Base-by-base conservation (phyloP, 1,284 basidiomycete species). In the Lentinula novae-zelandiae region DNA sequence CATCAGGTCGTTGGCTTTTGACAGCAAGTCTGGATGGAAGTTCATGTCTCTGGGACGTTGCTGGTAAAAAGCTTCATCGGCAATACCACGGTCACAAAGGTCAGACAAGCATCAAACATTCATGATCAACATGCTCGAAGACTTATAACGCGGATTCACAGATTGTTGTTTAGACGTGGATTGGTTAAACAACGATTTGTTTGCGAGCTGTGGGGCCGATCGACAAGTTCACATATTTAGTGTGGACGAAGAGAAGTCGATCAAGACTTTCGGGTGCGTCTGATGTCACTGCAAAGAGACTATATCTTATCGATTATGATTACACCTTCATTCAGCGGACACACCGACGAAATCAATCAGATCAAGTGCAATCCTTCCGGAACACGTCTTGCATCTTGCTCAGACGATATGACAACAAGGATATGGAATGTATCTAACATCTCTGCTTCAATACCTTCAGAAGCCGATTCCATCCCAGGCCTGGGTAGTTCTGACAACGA, bases 141-240 rank as follows among this genome's bases (percentile, higher is more conserved):
- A 60, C 64, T 64, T 68, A 64, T 46, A 62, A 39, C 3, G 51
- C 48, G 62, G 34, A 53, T 40, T 27, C 55, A 39, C 53, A 85
- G 90, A 87, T 69, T 90, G 88, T 67, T 90, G 90, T 70, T 72
- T 93, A 68, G 92, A 94, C 67, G 81, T 90, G 15, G 90, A 90
- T 62, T 94, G 92, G 92, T 67, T 93, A 38, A 82, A 85, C 60
- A 86, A 91, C 20, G 77, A 80, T 20, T 83, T 80, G 5, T 94
- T 93, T 66, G 88, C 84, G 13, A 89, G 82, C 48, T 89, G 87
- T 67, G 89, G 89, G 34, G 86, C 89, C 33, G 91, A 94, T 70
- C 76, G 76, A 46, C 68, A 78, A n/a, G 81, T 90, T 40, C 78
- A 85, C 54, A 78, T 91, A 8, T 79, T 86, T 73, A 78, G 79